Percentiles rank a stretch among this genome's conserved stretches.
Evolutionary conservation across 306 rosid species (phyloP).

Genomic region (Pyrus betulifolia): DNA sequence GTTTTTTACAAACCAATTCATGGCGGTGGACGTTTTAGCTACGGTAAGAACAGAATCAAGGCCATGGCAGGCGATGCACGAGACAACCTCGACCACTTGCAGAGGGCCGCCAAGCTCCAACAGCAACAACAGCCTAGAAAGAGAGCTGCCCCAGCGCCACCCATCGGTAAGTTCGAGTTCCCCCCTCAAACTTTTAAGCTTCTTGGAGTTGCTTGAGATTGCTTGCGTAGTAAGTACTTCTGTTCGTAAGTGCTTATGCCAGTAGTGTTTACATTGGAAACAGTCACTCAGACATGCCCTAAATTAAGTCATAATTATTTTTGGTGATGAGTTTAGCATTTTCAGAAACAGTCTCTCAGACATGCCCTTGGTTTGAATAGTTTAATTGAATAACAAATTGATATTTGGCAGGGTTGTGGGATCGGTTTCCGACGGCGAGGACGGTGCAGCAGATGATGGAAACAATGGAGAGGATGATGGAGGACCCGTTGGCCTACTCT

Average conservation of each 20-base stretch:
- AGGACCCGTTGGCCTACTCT: constrained; percentile 52
- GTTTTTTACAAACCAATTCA: constrained; percentile 4
- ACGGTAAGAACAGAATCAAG: constrained; percentile 7
- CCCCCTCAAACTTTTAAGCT: neutral
- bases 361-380: neutral
- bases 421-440: constrained; percentile 65
- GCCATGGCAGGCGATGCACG: constrained; percentile 44
- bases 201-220: neutral
- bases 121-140: constrained; percentile 28
- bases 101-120: constrained; percentile 24
- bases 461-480: constrained; percentile 75
- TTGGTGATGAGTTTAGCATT: neutral
- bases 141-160: constrained; percentile 32
- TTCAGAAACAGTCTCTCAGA: neutral
- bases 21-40: neutral
- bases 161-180: constrained; percentile 30
- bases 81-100: constrained; percentile 43
- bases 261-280: neutral
- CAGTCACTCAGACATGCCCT: too few species aligned
- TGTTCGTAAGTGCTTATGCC: neutral
- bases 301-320: neutral
- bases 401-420: constrained; percentile 59
- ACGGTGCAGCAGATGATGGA: constrained; percentile 84
- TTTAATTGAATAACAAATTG: neutral
- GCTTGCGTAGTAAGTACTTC: too few species aligned